These are phyloP conservation scores for Tulasnella calospora DNA, from an alignment of 768 basidiomycete species.

Conservation along the genomic window DNA sequence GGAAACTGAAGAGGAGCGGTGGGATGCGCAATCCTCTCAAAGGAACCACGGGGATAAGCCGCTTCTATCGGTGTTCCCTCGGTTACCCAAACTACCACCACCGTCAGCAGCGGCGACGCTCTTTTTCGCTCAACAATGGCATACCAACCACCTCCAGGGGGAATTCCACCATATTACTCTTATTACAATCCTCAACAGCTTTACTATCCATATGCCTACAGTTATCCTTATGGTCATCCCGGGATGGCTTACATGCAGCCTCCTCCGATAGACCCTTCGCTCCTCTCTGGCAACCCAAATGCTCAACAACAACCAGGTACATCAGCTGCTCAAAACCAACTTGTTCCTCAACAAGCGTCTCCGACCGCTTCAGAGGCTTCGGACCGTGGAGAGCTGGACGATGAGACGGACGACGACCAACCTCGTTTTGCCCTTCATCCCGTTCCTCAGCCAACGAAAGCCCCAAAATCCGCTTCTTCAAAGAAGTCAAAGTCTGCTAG, in stretches of 20 bases:
- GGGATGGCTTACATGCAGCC: constrained; percentile 6
- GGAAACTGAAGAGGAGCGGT: constrained; percentile 4
- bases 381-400: neutral
- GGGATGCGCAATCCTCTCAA: constrained; percentile 10
- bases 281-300: constrained; percentile 12
- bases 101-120: neutral
- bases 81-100: neutral
- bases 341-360: neutral
- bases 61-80: neutral
- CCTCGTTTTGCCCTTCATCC: constrained; percentile 24
- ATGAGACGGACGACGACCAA: constrained; percentile 21
- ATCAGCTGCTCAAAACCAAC: neutral
- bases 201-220: constrained; percentile 22
- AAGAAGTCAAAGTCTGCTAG: neutral
- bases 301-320: neutral
- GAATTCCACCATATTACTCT: neutral
- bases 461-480: neutral
- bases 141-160: constrained; percentile 14
- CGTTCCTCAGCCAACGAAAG: neutral
- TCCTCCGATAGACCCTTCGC: constrained; percentile 19
- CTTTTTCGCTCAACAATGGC: neutral
- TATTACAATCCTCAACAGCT: constrained; percentile 23
- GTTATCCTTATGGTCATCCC: constrained; percentile 12
- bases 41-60: neutral
- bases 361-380: constrained; percentile 8